Conservation (phyloP, 495 filamentous ascomycete species). For the Daldinia childiae region DNA sequence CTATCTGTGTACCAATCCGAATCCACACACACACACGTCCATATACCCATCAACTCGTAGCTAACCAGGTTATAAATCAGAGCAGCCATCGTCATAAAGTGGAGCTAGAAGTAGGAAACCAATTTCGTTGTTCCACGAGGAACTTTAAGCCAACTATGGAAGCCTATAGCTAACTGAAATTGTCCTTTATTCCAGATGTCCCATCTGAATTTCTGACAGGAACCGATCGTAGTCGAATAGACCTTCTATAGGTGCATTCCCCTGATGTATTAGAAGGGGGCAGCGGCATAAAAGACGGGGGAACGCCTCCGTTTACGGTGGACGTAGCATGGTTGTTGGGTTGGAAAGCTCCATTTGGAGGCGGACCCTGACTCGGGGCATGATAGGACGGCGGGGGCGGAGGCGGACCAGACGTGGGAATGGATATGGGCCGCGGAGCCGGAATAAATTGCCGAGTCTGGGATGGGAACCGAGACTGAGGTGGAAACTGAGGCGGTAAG, state of each 20-base stretch:
- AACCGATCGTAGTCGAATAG: neutral
- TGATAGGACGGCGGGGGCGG: neutral
- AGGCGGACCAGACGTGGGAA: neutral
- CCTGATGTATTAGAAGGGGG: neutral
- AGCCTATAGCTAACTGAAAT: too few relatives aligned
- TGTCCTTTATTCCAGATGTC: too few relatives aligned
- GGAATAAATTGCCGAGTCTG: neutral
- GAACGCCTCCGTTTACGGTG: neutral
- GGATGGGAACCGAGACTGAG: neutral
- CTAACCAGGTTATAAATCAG: neutral
- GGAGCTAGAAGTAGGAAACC: too few relatives aligned
- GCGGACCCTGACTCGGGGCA: neutral
- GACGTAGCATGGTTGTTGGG: neutral
- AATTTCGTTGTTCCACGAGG: too few relatives aligned
- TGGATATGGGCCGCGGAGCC: neutral
- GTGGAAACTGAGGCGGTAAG: neutral
- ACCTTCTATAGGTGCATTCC: neutral
- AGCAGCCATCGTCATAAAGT: neutral
- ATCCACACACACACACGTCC: neutral
- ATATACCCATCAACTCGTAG: neutral
- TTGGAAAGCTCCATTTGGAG: neutral
- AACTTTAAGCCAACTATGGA: too few relatives aligned
- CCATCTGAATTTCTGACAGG: neutral
- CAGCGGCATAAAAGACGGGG: neutral
- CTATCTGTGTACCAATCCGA: neutral